These are phyloP conservation scores for Carex littledalei DNA, from an alignment of 176 grass and related monocot species.

Conservation along the genomic window DNA sequence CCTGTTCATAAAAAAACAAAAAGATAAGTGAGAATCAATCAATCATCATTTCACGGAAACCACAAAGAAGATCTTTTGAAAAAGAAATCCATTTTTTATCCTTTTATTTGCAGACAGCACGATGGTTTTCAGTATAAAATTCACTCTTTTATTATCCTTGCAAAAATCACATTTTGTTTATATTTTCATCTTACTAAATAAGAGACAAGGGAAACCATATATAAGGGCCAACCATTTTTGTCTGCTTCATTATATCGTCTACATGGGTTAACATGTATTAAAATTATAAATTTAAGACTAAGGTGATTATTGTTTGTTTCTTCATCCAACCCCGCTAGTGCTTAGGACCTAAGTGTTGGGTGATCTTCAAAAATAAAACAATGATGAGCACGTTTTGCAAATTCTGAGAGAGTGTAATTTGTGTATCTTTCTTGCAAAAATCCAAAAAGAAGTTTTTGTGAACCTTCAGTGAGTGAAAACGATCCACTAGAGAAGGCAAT, in stretches of 20 bases:
- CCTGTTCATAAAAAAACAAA: constrained; percentile 30
- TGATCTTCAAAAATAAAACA: too few relatives aligned
- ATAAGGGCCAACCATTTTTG: background rate
- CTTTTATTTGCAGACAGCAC: background rate
- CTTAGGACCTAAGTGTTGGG: background rate
- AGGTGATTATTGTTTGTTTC: background rate
- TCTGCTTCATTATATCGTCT: background rate
- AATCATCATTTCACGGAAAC: background rate
- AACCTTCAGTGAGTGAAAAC: constrained; percentile 60
- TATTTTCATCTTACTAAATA: background rate
- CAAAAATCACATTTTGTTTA: background rate
- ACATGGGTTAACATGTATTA: background rate
- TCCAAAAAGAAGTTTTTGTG: background rate
- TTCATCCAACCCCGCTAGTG: background rate
- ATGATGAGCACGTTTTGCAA: background rate
- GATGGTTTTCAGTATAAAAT: background rate
- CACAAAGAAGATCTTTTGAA: background rate
- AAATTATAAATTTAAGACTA: background rate
- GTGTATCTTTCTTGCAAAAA: background rate
- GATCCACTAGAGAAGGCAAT: constrained; percentile 60
- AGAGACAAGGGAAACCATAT: background rate
- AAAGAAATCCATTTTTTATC: constrained; percentile 6
- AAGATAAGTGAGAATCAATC: background rate
- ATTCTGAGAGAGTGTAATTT: background rate
- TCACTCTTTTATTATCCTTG: background rate